Conservation (phyloP, 192 early-diverging fungal genomes). For the Coemansia aciculifera region DNA sequence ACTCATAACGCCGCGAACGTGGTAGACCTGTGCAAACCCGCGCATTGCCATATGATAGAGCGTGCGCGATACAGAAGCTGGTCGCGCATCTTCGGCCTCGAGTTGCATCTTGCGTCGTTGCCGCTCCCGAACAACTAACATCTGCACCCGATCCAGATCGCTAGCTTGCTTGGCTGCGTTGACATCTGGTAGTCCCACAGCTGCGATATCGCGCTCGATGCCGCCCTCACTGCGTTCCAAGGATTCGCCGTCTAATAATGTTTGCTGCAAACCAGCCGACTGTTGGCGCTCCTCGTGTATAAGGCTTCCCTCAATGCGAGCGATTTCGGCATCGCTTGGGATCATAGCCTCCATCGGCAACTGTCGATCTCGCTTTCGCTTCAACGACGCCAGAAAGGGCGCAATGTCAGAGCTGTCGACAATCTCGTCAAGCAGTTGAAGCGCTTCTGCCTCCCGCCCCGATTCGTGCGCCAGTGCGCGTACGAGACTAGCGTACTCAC, state of each 20-base stretch:
- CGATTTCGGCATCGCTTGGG: conserved; percentile 46
- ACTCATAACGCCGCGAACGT: conserved; percentile 49
- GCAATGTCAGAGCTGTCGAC: conserved; percentile 40
- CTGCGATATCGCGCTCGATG: background rate
- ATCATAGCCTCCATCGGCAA: conserved; percentile 19
- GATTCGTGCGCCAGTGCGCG: conserved; percentile 39
- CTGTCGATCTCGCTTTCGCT: background rate
- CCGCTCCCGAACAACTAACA: conserved; percentile 26
- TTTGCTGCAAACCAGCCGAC: background rate
- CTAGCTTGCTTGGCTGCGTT: background rate
- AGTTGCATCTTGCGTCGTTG: conserved; percentile 11
- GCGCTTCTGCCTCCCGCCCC: conserved; percentile 37
- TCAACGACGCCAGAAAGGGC: conserved; percentile 26
- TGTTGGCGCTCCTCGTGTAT: conserved; percentile 11
- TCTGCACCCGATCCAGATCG: conserved; percentile 24
- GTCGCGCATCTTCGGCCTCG: background rate
- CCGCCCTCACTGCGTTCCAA: background rate
- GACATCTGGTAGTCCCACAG: background rate
- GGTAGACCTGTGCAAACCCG: conserved; percentile 48
- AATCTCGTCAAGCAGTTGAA: conserved; percentile 46
- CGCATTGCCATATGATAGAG: conserved; percentile 54
- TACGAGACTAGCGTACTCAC: conserved; percentile 44
- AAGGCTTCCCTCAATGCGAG: conserved; percentile 32
- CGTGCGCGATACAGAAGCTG: conserved; percentile 22
- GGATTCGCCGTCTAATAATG: background rate